These are phyloP conservation scores for Microsporum canis DNA, from an alignment of 2,329 filamentous ascomycete genomes.

Conservation along the genomic window DNA sequence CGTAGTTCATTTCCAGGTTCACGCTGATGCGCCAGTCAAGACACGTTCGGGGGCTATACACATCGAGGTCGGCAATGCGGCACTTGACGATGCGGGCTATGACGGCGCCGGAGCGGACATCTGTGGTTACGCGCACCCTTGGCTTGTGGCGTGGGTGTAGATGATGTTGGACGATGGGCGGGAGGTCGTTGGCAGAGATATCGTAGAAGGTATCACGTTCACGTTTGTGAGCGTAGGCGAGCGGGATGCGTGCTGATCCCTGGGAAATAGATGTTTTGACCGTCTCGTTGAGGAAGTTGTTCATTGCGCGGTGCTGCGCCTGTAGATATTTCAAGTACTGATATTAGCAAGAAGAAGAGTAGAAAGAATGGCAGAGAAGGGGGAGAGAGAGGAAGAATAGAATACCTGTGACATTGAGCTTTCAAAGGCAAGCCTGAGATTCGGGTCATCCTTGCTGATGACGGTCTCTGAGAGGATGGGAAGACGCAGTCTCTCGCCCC, in stretches of 20 bases:
- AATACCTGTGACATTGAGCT: slow-evolving; percentile 84
- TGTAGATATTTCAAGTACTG: slow-evolving; percentile 25
- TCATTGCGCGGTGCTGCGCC: slow-evolving; percentile 71
- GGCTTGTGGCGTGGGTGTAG: slow-evolving; percentile 48
- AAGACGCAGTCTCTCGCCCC: slow-evolving; percentile 55
- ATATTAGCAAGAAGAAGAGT: slow-evolving; percentile 2
- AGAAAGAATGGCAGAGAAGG: not conserved
- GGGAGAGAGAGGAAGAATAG: slow-evolving; percentile 8
- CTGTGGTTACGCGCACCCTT: slow-evolving; percentile 63
- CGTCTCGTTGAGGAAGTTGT: slow-evolving; percentile 70
- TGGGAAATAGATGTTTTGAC: slow-evolving; percentile 40
- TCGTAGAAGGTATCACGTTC: slow-evolving; percentile 80
- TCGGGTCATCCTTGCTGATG: slow-evolving; percentile 45
- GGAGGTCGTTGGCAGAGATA: slow-evolving; percentile 53
- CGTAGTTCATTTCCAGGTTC: slow-evolving; percentile 84
- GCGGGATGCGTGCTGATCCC: slow-evolving; percentile 26
- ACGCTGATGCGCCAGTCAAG: slow-evolving; percentile 92
- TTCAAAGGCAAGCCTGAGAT: slow-evolving; percentile 54
- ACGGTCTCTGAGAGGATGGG: slow-evolving; percentile 61
- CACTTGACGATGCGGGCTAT: slow-evolving; percentile 83
- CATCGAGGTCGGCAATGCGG: slow-evolving; percentile 75
- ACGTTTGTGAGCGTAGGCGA: slow-evolving; percentile 70
- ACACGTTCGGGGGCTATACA: slow-evolving; percentile 62
- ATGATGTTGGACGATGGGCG: slow-evolving; percentile 51
- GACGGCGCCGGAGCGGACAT: slow-evolving; percentile 58